Evolutionary conservation across 805 yeast species (phyloP), one percentile per base, ranked within the genome.

Genomic region (Wickerhamomyces sydowiorum): DNA sequence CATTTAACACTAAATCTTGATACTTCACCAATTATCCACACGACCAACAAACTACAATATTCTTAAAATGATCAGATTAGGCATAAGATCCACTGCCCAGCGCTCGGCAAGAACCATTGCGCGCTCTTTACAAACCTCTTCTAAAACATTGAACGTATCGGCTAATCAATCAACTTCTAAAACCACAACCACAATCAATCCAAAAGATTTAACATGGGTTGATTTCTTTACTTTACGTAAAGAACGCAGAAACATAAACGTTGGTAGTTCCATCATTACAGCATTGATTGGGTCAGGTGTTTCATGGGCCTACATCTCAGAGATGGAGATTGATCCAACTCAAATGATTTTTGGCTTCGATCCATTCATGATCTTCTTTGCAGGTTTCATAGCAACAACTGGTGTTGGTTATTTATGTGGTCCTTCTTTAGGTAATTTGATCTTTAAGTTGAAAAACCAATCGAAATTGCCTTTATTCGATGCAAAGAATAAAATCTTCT

Each of bases 271-370:
- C 1, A 68, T 76, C 3, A 58, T 80, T 40, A 79, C 95, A 3
- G 84, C 90, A 0, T 41, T 85, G 9, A 53, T 73, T 7, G 88
- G 95, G 2, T 76, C 86, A 19, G 67, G 72, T 13, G 56, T 73
- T 5, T 82, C 97, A 2, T 86, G 90, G 78, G 77, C 76, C 1
- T 82, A 80, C 59, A 69, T 90, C 39, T 81, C 96, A 23, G 83
- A 85, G 52, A 69, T 85, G 51, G 93, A 87, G 58, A 78, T 93
- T 46, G 97, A 91, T 60, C 85, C 91, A 29, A 88, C 95, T 35
- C 86, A 87, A 60, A 75, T 80, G 46, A 74, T 91, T 38, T 75
- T 85, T 64, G 99, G 98, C 2, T 72, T 91, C 46, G 98, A 93
- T 58, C 88, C 96, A n/a, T 70, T 86, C 52, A 77, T 86, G 61